These are phyloP conservation scores for Heliamphora pulchella DNA, from an alignment of 179 eudicot genomes.

Conservation along the genomic window DNA sequence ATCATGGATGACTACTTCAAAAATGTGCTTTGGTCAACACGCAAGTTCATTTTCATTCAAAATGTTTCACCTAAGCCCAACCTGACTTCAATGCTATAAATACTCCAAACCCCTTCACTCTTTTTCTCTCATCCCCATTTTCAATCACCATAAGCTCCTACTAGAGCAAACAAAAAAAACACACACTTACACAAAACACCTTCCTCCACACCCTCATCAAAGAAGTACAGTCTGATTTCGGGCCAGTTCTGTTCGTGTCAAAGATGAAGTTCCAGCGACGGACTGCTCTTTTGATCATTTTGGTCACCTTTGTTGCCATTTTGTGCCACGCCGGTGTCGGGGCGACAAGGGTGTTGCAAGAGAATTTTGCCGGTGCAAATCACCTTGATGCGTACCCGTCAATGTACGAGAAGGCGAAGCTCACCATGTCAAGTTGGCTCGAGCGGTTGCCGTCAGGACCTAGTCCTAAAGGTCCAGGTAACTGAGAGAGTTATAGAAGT, in stretches of 20 bases:
- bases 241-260: not conserved
- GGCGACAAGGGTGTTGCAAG: constrained; percentile 17
- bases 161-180: no score
- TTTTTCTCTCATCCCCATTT: no score
- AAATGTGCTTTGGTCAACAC: no score
- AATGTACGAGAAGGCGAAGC: constrained; percentile 19
- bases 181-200: no score
- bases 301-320: constrained; percentile 4
- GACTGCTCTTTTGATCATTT: constrained; percentile 1
- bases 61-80: no score
- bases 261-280: constrained; percentile 13
- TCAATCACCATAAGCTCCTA: no score
- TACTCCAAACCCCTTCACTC: no score
- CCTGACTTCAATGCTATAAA: no score
- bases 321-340: constrained; percentile 3
- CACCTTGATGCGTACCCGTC: constrained; percentile 14
- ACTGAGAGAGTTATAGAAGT: constrained; percentile 6
- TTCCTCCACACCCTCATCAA: no score
- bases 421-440: constrained; percentile 29
- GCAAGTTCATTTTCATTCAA: no score
- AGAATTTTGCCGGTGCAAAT: constrained; percentile 14
- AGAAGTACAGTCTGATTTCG: no score
- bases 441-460: constrained; percentile 37
- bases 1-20: no score
- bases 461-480: constrained; percentile 41